Evolutionary conservation across 2,329 filamentous ascomycete genomes (phyloP).

Genomic region (Alternaria brassicae): DNA sequence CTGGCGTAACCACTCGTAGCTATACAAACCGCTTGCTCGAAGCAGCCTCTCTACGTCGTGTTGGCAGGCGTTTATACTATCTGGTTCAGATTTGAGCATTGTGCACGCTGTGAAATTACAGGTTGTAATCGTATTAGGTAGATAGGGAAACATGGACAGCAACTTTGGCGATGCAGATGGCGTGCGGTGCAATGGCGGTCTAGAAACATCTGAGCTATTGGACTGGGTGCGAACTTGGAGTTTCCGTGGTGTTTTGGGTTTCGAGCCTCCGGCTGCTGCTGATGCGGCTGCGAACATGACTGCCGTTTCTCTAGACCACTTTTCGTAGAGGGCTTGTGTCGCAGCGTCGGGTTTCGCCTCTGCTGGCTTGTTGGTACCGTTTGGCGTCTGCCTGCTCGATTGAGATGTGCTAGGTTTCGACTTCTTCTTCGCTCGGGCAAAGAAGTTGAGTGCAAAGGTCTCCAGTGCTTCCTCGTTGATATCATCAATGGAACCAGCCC

Average conservation of each 20-base stretch:
- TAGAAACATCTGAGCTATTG: constrained; percentile 14
- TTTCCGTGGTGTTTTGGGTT: constrained; percentile 27
- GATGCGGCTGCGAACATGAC: constrained; percentile 38
- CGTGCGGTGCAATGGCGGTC: constrained; percentile 37
- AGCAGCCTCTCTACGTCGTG: constrained; percentile 45
- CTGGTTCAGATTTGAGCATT: constrained; percentile 29
- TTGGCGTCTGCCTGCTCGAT: constrained; percentile 1
- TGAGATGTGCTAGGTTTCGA: constrained; percentile 21
- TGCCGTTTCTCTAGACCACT: constrained; percentile 40
- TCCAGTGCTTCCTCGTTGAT: constrained; percentile 43
- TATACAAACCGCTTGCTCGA: constrained; percentile 43
- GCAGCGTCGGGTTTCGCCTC: constrained; percentile 26
- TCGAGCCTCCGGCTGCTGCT: constrained; percentile 26
- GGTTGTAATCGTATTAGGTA: constrained; percentile 30
- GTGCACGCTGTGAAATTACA: constrained; percentile 36
- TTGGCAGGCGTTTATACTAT: constrained; percentile 41
- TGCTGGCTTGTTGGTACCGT: neutral
- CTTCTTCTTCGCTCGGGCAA: constrained; percentile 27
- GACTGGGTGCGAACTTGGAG: constrained; percentile 44
- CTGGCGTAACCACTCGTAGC: constrained; percentile 46
- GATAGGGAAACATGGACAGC: constrained; percentile 40
- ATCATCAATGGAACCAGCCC: constrained; percentile 47
- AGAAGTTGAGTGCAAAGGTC: constrained; percentile 43
- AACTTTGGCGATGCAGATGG: constrained; percentile 40
- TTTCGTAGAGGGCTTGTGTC: constrained; percentile 37